These are phyloP conservation scores for Xylaria sp. DNA, from an alignment of 495 filamentous ascomycete species.

Conservation along the genomic window DNA sequence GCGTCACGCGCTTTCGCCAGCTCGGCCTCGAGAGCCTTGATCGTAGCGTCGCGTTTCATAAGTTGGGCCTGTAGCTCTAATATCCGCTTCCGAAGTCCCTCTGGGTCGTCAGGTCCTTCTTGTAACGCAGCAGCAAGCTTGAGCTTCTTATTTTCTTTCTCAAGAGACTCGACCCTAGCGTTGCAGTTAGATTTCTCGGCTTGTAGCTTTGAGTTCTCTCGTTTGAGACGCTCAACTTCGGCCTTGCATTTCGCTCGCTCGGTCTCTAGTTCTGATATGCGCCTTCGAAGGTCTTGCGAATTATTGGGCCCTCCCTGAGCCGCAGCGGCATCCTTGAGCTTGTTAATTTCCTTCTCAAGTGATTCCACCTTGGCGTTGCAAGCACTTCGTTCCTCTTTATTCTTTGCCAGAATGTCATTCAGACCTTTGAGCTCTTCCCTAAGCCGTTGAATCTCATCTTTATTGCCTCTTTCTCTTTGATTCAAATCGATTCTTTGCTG, in stretches of 20 bases:
- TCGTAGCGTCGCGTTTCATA: neutral
- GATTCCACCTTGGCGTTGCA: neutral
- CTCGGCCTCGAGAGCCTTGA: neutral
- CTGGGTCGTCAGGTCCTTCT: slow-evolving; percentile 1
- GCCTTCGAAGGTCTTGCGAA: neutral
- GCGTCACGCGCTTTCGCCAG: neutral
- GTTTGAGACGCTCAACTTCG: neutral
- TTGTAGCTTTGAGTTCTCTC: neutral
- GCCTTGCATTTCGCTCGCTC: neutral
- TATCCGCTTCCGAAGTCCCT: neutral
- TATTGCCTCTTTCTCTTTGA: neutral
- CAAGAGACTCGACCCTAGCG: neutral
- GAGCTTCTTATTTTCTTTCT: neutral
- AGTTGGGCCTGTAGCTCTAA: neutral
- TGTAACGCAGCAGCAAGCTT: neutral
- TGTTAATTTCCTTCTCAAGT: neutral
- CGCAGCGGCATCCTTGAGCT: neutral
- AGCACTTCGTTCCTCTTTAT: neutral
- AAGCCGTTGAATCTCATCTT: neutral
- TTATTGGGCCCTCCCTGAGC: no score
- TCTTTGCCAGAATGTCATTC: neutral
- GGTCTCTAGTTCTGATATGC: neutral
- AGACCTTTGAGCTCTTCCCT: neutral
- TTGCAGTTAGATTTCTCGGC: neutral
- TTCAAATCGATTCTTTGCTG: neutral